Conservation (phyloP, 75 land plant species). For the Selaginella tamariscina region DNA sequence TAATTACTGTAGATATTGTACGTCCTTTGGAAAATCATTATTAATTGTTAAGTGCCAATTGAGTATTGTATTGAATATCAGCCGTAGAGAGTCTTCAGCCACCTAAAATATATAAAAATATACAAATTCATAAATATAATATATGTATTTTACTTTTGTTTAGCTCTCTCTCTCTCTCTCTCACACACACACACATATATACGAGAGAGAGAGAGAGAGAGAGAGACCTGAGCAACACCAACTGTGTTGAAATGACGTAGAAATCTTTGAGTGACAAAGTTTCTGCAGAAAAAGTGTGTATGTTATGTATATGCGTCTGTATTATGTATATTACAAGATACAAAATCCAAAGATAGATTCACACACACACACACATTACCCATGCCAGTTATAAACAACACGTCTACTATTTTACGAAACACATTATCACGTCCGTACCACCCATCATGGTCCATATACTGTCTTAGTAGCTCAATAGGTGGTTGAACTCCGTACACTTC, state of each 20-base stretch:
- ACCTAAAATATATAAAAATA: too few species aligned
- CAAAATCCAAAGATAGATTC: too few species aligned
- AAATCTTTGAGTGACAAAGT: constrained; percentile 32
- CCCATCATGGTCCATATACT: constrained; percentile 37
- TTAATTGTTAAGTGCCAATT: constrained; percentile 26
- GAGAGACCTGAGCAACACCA: constrained; percentile 25
- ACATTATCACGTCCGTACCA: constrained; percentile 40
- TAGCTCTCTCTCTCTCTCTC: neutral
- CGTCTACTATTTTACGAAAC: constrained; percentile 27
- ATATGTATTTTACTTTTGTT: too few species aligned
- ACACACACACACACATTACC: constrained; percentile 33
- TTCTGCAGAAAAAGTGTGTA: too few species aligned
- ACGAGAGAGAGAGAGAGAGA: too few species aligned
- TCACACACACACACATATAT: neutral
- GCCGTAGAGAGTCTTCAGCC: constrained; percentile 22
- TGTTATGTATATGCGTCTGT: too few species aligned
- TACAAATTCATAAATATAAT: neutral
- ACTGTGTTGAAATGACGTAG: constrained; percentile 30
- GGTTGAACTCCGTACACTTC: constrained; percentile 40
- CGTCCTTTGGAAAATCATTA: constrained; percentile 20
- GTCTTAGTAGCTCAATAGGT: constrained; percentile 33
- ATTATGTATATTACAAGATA: too few species aligned
- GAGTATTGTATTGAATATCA: constrained; percentile 29
- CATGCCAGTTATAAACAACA: constrained; percentile 30
- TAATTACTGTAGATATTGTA: constrained; percentile 17